Base-by-base conservation (phyloP, 1,284 basidiomycete genomes). In the Cronartium quercuum region DNA sequence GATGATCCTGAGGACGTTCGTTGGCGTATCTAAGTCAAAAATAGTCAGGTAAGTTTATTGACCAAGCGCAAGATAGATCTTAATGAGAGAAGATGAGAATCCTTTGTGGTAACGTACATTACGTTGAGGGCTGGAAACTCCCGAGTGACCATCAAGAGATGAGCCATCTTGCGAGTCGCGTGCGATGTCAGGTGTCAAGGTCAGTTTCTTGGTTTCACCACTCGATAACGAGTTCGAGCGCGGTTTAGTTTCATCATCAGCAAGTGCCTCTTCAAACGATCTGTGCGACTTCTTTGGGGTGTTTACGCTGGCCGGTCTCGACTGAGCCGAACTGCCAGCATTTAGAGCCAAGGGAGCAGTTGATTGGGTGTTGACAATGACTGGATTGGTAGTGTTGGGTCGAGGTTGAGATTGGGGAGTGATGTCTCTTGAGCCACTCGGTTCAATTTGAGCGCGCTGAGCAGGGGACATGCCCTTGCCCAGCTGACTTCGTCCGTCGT, bases 201-300 rank as follows among this genome's bases (percentile, higher is more conserved):
- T 75, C 41, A 75, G 64, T 62, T 67, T 75, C 64, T 75, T 75
- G 61, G 71, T 75, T 44, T 75, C 71, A 18, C 60, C 60, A 34
- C 29, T 38, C 18, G 34, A 24, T 6, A 62, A 24, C 42, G 34
- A 44, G 41, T 73, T 58, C 24, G 70, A 55, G 40, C 44, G 61
- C 13, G 66, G 34, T 47, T 67, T 57, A 5, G 62, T 21, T 5
- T 55, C 62, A 40, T 29, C 47, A 62, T 47, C 24, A 6, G 29
- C n/a, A 34, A 38, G 6, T 34, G 24, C 60, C 60, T 61, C 60
- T 34, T 61, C 60, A 15, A 38, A 29, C 6, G 60, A 15, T 61
- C 37, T 61, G 7, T n/a, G 18, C 4, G 34, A 34, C 35, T 61
- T 61, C 60, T 61, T 61, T 10, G n/a, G 51, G 29, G 29, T n/a